Percentiles rank a stretch among this genome's conserved stretches.
Conservation (phyloP, 805 yeast genomes). For the Blastobotrys peoriensis region DNA sequence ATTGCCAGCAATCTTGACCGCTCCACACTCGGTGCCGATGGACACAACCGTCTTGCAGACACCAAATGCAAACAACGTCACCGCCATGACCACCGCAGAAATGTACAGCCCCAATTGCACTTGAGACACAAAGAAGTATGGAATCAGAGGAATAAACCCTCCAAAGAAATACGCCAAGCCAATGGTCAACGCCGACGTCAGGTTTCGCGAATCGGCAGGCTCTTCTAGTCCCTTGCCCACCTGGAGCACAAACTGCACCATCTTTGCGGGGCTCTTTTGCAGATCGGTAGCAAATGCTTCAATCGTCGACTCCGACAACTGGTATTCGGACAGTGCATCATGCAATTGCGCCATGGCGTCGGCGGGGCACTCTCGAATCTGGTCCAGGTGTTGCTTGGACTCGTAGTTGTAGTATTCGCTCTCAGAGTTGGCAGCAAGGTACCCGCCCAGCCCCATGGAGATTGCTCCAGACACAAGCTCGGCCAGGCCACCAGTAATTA, state of each 20-base stretch:
- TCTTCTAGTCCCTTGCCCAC: slow-evolving; percentile 91
- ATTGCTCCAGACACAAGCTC: slow-evolving; percentile 96
- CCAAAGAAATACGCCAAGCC: slow-evolving; percentile 87
- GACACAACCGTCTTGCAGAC: slow-evolving; percentile 78
- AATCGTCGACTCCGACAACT: slow-evolving; percentile 63
- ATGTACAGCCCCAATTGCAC: slow-evolving; percentile 73
- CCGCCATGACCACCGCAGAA: slow-evolving; percentile 73
- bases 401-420: slow-evolving; percentile 28
- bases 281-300: slow-evolving; percentile 69
- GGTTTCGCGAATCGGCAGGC: slow-evolving; percentile 88
- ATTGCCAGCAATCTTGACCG: slow-evolving; percentile 44
- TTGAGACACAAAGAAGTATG: slow-evolving; percentile 75
- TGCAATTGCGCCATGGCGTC: slow-evolving; percentile 69
- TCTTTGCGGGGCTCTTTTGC: slow-evolving; percentile 66
- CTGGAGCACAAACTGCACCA: slow-evolving; percentile 81
- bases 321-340: slow-evolving; percentile 70
- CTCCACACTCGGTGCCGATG: slow-evolving; percentile 70
- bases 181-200: slow-evolving; percentile 82
- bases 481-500: slow-evolving; percentile 96
- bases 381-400: slow-evolving; percentile 5
- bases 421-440: slow-evolving; percentile 89
- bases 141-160: slow-evolving; percentile 85
- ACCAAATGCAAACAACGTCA: slow-evolving; percentile 85
- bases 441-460: slow-evolving; percentile 97
- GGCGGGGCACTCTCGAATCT: slow-evolving; percentile 8